Conservation (phyloP, 2,329 filamentous ascomycete genomes). For the Sarocladium brachiariae region DNA sequence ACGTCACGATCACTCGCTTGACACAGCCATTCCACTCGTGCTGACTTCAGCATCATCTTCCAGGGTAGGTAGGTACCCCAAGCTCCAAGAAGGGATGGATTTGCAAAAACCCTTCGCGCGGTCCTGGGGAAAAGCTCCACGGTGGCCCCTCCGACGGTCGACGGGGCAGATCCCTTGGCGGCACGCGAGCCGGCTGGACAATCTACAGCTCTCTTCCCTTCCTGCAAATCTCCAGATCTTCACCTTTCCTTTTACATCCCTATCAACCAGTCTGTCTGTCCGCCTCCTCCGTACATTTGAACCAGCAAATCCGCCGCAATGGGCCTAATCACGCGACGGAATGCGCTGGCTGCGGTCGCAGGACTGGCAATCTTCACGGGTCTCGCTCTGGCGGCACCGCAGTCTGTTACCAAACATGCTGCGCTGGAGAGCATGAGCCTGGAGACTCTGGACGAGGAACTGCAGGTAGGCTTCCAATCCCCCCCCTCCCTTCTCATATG, state of each 20-base stretch:
- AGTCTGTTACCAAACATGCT: slow-evolving; percentile 15
- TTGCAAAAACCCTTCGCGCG: no score
- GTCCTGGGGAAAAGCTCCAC: neutral
- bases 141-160: neutral
- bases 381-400: slow-evolving; percentile 19
- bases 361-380: slow-evolving; percentile 23
- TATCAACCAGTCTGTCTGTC: no score
- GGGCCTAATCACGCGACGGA: slow-evolving; percentile 5
- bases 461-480: slow-evolving; percentile 59
- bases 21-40: no score
- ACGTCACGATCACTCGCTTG: no score
- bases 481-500: neutral
- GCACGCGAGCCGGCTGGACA: neutral
- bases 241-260: neutral
- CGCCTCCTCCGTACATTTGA: no score
- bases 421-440: slow-evolving; percentile 40
- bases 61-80: no score
- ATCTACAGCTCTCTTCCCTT: neutral
- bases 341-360: slow-evolving; percentile 15
- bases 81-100: no score
- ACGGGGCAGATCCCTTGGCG: neutral
- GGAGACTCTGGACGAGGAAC: slow-evolving; percentile 63
- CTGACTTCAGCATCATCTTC: no score
- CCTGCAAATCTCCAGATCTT: neutral
- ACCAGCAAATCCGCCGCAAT: slow-evolving; percentile 7